Evolutionary conservation across 371 early-diverging fungal genomes (phyloP).

Genomic region (Mucor saturninus): DNA sequence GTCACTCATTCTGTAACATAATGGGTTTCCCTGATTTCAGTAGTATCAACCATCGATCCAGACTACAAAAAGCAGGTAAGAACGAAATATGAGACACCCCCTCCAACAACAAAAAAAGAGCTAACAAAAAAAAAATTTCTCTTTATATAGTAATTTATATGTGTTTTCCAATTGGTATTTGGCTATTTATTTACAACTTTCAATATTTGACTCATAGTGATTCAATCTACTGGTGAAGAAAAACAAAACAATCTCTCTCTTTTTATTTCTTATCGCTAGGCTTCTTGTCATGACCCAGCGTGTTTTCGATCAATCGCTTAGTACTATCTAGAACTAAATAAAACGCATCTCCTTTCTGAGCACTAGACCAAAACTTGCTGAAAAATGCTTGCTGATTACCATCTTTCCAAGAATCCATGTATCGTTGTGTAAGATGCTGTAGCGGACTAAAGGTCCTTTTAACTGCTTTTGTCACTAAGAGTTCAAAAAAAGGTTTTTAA

Average conservation of each 20-base stretch:
- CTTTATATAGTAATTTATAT: conserved; percentile 19
- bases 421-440: conserved; percentile 25
- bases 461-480: conserved; percentile 21
- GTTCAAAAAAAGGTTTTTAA: background rate
- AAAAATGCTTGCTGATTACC: conserved; percentile 46
- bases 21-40: conserved; percentile 69
- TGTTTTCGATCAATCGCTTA: conserved; percentile 32
- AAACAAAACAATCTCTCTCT: no score
- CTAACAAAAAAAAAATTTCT: background rate
- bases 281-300: conserved; percentile 29
- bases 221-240: conserved; percentile 24
- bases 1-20: conserved; percentile 70
- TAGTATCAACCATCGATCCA: conserved; percentile 19
- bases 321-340: conserved; percentile 38
- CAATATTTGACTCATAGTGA: conserved; percentile 15
- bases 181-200: conserved; percentile 19
- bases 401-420: conserved; percentile 40
- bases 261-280: conserved; percentile 29
- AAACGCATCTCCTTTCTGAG: conserved; percentile 45
- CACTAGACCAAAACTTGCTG: conserved; percentile 29
- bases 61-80: conserved; percentile 30
- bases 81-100: background rate
- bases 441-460: conserved; percentile 28
- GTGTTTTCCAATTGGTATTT: conserved; percentile 25
- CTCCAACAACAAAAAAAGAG: background rate